Percentiles rank a stretch among this genome's conserved stretches.
phyloP scores from a whole-genome alignment of 2,329 filamentous ascomycete genomes.

The Neophaeococcomyces aloes region DNA sequence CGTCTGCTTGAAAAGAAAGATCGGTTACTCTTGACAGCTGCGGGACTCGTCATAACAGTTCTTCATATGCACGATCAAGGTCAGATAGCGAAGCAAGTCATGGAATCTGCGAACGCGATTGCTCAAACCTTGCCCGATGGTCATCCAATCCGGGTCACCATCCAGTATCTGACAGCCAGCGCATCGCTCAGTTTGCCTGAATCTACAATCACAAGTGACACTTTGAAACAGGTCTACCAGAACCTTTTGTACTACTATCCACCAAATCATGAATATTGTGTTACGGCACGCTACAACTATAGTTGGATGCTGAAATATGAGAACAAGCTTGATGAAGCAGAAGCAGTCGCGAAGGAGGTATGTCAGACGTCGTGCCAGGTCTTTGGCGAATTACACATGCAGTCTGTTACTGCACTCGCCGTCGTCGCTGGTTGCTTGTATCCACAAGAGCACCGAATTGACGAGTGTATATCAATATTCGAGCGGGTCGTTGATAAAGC shows the following conservation, averaged over 20 bases:
- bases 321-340: constrained; percentile 12
- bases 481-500: constrained; percentile 14
- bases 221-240: constrained; percentile 9
- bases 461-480: constrained; percentile 16
- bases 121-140: constrained; percentile 12
- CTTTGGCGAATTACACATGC: constrained; percentile 12
- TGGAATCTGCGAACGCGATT: constrained; percentile 14
- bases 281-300: constrained; percentile 18
- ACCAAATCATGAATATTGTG: constrained; percentile 9
- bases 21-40: constrained; percentile 8
- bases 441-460: constrained; percentile 11
- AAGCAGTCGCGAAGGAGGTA: constrained; percentile 12
- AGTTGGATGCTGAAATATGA: constrained; percentile 19
- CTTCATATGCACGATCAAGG: constrained; percentile 20
- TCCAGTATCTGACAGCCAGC: constrained; percentile 17
- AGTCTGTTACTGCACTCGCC: constrained; percentile 5
- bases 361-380: constrained; percentile 12
- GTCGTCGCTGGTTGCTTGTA: constrained; percentile 5
- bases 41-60: constrained; percentile 13
- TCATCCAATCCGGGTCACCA: constrained; percentile 15
- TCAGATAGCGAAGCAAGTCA: constrained; percentile 15
- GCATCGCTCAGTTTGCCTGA: constrained; percentile 11
- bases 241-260: constrained; percentile 6
- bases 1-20: constrained; percentile 16
- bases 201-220: constrained; percentile 15